Percentiles rank a stretch among this genome's conserved stretches.
These are phyloP conservation scores for Lactifluus pinguis DNA, from an alignment of 768 basidiomycete genomes.

Conservation along the genomic window DNA sequence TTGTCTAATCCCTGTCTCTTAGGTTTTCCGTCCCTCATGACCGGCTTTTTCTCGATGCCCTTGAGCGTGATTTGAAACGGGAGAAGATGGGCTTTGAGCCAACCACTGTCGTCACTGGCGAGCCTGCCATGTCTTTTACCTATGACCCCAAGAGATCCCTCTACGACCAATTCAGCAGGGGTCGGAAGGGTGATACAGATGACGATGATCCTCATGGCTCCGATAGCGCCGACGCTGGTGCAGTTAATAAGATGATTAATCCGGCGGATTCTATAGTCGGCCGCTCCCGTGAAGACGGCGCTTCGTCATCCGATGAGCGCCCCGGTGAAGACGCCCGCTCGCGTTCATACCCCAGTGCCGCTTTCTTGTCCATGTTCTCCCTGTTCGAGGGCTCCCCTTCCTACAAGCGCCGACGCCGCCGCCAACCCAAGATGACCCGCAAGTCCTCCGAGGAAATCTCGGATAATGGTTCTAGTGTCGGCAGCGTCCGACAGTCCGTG, in stretches of 20 bases:
- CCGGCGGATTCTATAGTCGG: slow-evolving; percentile 17
- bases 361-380: slow-evolving; percentile 60
- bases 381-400: slow-evolving; percentile 76
- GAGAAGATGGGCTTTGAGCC: slow-evolving; percentile 87
- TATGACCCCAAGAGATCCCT: slow-evolving; percentile 81
- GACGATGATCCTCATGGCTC: slow-evolving; percentile 21
- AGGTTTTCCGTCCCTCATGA: slow-evolving; percentile 98
- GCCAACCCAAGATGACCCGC: slow-evolving; percentile 40
- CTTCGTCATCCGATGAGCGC: slow-evolving; percentile 18
- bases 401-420: slow-evolving; percentile 86
- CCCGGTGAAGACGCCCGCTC: slow-evolving; percentile 20
- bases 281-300: slow-evolving; percentile 10
- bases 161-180: slow-evolving; percentile 77
- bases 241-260: slow-evolving; percentile 19
- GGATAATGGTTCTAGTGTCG: slow-evolving; percentile 17
- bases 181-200: slow-evolving; percentile 28
- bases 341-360: slow-evolving; percentile 24
- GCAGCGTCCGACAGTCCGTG: slow-evolving; percentile 11
- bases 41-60: slow-evolving; percentile 90
- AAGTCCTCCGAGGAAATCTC: slow-evolving; percentile 24
- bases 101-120: slow-evolving; percentile 66
- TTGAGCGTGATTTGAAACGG: slow-evolving; percentile 92
- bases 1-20: slow-evolving; percentile 22
- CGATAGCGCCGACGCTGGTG: slow-evolving; percentile 12
- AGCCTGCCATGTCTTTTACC: slow-evolving; percentile 81